Percentiles rank a stretch among this genome's conserved stretches.
Conservation (phyloP, 23 red algal species). For the Chondrus crispus region DNA sequence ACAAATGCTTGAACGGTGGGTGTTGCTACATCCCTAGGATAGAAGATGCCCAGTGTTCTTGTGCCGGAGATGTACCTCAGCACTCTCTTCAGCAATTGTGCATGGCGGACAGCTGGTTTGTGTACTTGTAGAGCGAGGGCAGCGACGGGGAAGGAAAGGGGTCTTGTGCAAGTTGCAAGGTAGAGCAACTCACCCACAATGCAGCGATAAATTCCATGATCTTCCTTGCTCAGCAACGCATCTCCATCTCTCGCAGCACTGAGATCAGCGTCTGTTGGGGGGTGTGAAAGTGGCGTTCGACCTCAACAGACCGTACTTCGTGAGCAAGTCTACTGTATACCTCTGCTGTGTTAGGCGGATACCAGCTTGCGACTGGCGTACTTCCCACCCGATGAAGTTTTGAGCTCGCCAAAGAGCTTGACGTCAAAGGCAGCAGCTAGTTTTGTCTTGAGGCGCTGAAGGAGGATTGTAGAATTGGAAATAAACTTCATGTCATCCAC, state of each 20-base stretch:
- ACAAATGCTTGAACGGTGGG: background rate
- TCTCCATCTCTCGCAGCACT: background rate
- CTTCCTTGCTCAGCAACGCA: background rate
- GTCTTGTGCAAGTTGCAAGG: background rate
- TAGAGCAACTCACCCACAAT: background rate
- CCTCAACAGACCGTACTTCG: background rate
- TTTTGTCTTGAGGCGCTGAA: background rate
- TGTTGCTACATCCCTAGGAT: background rate
- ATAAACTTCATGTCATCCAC: background rate
- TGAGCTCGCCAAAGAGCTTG: background rate
- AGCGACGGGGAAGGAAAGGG: background rate
- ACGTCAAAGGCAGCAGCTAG: background rate
- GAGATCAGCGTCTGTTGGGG: background rate
- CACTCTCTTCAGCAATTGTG: background rate
- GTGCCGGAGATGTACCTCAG: background rate
- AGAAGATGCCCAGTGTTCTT: no score
- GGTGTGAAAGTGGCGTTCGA: background rate
- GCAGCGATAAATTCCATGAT: background rate
- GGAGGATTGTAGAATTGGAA: background rate
- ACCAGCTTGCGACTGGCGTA: background rate
- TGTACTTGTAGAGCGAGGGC: background rate
- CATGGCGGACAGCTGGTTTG: background rate
- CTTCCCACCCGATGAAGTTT: background rate
- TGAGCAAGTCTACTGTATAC: background rate
- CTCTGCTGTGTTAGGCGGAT: background rate